Conservation (phyloP, 257 asterid genomes). For the Marsdenia floribunda region DNA sequence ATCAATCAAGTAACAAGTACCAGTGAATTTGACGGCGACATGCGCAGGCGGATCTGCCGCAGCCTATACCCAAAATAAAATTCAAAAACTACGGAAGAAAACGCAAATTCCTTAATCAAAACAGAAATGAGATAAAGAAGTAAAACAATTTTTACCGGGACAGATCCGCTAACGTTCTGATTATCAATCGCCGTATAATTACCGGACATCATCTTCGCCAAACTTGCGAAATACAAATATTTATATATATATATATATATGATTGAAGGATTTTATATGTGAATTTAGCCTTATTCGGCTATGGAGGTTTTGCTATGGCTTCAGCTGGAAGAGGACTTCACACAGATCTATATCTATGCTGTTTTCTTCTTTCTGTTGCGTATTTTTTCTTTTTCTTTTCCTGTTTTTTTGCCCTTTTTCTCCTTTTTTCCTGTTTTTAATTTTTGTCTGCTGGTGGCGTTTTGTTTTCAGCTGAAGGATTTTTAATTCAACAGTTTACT, state of each 20-base stretch:
- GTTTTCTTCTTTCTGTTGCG: not conserved
- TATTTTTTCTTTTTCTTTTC: not conserved
- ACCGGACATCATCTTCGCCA: conserved; percentile 72
- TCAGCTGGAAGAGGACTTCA: conserved; percentile 11
- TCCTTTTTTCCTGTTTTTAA: too few species aligned
- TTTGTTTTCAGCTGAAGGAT: not conserved
- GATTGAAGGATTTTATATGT: too few species aligned
- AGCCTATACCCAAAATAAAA: conserved; percentile 39
- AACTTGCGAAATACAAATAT: not conserved
- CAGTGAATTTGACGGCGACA: conserved; percentile 68
- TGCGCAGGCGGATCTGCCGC: conserved; percentile 69
- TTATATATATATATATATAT: not conserved
- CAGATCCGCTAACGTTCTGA: conserved; percentile 87
- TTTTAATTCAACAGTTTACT: not conserved
- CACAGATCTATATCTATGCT: conserved; percentile 24
- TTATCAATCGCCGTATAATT: conserved; percentile 73
- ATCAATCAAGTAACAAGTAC: conserved; percentile 25
- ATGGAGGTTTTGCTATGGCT: not conserved
- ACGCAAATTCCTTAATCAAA: not conserved
- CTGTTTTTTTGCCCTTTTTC: not conserved
- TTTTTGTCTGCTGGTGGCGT: not conserved
- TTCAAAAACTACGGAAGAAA: not conserved
- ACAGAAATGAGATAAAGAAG: not conserved
- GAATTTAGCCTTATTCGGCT: not conserved
- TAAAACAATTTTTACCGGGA: conserved; percentile 46